Base-by-base conservation (phyloP, 1,284 basidiomycete genomes). In the Sanghuangporus baumii region DNA sequence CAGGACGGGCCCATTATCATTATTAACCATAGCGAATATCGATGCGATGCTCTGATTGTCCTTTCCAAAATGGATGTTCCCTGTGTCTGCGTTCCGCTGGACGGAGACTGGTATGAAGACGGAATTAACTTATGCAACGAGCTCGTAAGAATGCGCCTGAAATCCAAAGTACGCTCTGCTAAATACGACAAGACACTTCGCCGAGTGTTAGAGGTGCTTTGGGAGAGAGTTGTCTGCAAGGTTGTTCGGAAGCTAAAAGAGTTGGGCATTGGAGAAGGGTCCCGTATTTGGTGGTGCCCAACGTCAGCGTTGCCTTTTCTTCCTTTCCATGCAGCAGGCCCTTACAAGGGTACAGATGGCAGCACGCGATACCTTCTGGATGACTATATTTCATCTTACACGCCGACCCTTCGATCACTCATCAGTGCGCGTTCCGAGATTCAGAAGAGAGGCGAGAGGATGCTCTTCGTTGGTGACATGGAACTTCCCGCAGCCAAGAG, bases 241-340 rank as follows among this genome's bases (percentile, higher is more conserved):
- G 66, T 78, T 16, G 61, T 73, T 14, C 65, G 68, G 26, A 62
- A 60, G 40, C 34, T 77, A 0, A n/a, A 50, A 3, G 23, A n/a
- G n/a, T n/a, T n/a, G n/a, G n/a, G n/a, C n/a, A n/a, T n/a, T n/a
- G n/a, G n/a, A n/a, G n/a, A n/a, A n/a, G n/a, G n/a, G n/a, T n/a
- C n/a, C n/a, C n/a, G 75, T 9, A 68, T 81, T 12, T 80, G 79
- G 76, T 81, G 79, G 79, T 80, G 77, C 59, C 77, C 76, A 1
- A 76, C 75, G 0, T 71, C 71, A 0, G 48, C 56, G 3, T 67
- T 79, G 31, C 66, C 73, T 16, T 67, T 67, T 12, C 62, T 80
- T 12, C 79, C 79, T 1, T 63, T 80, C 1, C 79, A 80, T 52
- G 46, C 18, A 51, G 59, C 40, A 64, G 62, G 3, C 34, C 50